These are phyloP conservation scores for Teratosphaeriaceae sp. DNA, from an alignment of 2,329 filamentous ascomycete genomes.

Conservation along the genomic window DNA sequence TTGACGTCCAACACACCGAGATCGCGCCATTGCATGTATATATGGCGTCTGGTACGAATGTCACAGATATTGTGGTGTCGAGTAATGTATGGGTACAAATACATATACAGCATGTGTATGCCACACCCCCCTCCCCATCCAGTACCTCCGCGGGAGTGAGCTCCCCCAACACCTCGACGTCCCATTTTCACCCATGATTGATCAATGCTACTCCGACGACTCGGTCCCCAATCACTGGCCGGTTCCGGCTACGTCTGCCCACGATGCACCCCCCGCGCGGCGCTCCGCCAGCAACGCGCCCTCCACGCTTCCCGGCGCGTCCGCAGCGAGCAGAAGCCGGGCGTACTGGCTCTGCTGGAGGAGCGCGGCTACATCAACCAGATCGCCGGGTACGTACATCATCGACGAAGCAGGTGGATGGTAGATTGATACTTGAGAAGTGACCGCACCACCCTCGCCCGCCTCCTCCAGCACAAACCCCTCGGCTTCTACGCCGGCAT, in stretches of 20 bases:
- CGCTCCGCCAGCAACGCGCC: neutral
- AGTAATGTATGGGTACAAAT: no score
- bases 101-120: no score
- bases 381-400: slow-evolving; percentile 57
- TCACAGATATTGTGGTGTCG: no score
- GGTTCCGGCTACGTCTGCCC: neutral
- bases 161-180: no score
- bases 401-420: slow-evolving; percentile 4
- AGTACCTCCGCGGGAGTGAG: no score
- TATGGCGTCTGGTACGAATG: no score
- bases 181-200: no score
- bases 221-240: neutral
- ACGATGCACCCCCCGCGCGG: neutral
- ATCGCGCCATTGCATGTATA: no score
- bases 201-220: neutral
- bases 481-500: slow-evolving; percentile 74
- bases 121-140: no score
- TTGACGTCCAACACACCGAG: no score
- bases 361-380: slow-evolving; percentile 69
- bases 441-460: slow-evolving; percentile 50
- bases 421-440: slow-evolving; percentile 13
- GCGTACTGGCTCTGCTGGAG: slow-evolving; percentile 55
- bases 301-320: neutral
- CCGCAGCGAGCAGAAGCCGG: slow-evolving; percentile 1
- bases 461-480: slow-evolving; percentile 57